Evolutionary conservation across 1,284 basidiomycete species (phyloP), one percentile per base, ranked within the genome.

Genomic region (Heliocybe sulcata): DNA sequence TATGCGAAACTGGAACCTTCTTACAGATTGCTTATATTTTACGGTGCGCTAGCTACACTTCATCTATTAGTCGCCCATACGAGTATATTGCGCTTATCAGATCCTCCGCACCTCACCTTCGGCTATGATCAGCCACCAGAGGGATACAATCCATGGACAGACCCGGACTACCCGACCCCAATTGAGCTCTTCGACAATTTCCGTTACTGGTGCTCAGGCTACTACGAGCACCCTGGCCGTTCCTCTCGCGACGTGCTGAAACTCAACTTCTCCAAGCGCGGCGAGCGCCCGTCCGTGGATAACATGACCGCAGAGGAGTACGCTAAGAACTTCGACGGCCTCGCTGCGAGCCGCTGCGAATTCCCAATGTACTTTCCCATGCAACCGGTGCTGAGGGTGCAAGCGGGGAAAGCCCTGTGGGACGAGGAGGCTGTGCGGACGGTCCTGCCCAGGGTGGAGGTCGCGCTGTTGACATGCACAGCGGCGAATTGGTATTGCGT

Each of bases 171-270:
- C 29, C 26, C 26, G 19, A 49, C 51, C 6, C 29, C 29, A 3
- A 16, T 33, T 16, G 51, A 31, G 22, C 12, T 20, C 9, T 29
- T 52, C 29, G 12, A 35, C 12, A 35, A 31, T 12, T 52, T 52
- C 51, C 51, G 33, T 14, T 35, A 52, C 14, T 52, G 33, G 29
- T 16, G 12, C 9, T 52, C 29, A 23, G 33, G 29, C 26, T 52
- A 52, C 33, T 52, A 31, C 51, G 51, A 52, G 29, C 51, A 52
- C 33, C n/a, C 51, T 16, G 51, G 47, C 3, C 47, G 11, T 4
- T 11, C 22, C 23, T 26, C 47, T 4, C 23, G 22, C 23, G 23
- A 26, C 6, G 47, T 12, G 23, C 22, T 12, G 14, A 14, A 22
- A 4, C 51, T 52, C 51, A 22, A 52, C 26, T 52, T 31, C 27